Base-by-base conservation (phyloP, 768 basidiomycete genomes). In the Boletus fagicola region DNA sequence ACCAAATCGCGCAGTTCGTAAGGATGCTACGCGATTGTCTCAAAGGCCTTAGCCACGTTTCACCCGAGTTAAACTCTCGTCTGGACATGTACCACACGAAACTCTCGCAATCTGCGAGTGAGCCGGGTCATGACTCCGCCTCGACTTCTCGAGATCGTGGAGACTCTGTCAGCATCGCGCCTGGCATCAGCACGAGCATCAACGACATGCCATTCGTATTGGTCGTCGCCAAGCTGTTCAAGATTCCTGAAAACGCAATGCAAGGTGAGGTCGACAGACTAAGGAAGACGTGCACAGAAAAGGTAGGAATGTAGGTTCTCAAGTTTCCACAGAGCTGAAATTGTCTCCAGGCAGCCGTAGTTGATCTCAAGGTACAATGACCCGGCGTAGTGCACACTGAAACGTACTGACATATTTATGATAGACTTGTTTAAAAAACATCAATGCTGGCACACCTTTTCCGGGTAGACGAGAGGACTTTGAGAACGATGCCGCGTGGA, bases 391-490 rank as follows among this genome's bases (percentile, higher is more conserved):
- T 36, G 22, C 40, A 18, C 31, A 54, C 38, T 30, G 6, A 18
- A 11, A 18, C 51, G 43, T 53, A 46, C 63, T 56, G 47, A 62
- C 44, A 33, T 39, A 54, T 54, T 65, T 36, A 40, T 13, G 22
- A 40, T 44, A 68, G 90, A 90, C 89, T 36, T 94, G 90, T 68
- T 76, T 98, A 53, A 96, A 96, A 76, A 91, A 93, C 61, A 89
- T 98, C 67, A 91, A 88, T 53, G 87, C 89, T 15, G 89, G 92
- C 26, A 79, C 81, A 13, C 75, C 88, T 1, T 95, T 95, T 68
- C 94, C 94, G 1, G 92, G 90, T 20, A 82, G 87, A 50, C 80
- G 89, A 61, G 87, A 92, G 60, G 94, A 98, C 69, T 98, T 98
- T 67, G 82, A 85, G 35, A 86, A 72, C 53, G 90, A 93, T 6